Evolutionary conservation across 1,284 basidiomycete genomes (phyloP), one percentile per base, ranked within the genome.

Genomic region (Lignosus rhinocerotis): DNA sequence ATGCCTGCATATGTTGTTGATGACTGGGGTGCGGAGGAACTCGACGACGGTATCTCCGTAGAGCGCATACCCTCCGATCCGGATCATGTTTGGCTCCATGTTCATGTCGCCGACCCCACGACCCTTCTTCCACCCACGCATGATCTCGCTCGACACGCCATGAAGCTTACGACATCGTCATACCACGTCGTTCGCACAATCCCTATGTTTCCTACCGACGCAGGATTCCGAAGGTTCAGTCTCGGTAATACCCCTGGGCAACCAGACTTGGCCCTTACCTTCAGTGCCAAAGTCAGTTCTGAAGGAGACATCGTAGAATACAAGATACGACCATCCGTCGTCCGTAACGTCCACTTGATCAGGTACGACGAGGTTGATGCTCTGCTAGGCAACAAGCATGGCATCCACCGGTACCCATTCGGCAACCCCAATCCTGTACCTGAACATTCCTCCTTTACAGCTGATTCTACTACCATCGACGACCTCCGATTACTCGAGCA

Each of bases 61-160:
- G 92, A 96, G 63, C 65, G 74, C 1, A 78, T 87, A 19, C 73
- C 79, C 9, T 75, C 75, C 1, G 83, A 88, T 49, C 83, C 85
- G 2, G 82, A 79, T 16, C 77, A 76, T 57, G 68, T 77, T 52
- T 99, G 97, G 97, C 69, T 97, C 14, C 96, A 98, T 67, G 79
- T 92, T 17, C 96, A 99, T 70, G 82, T 99, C 55, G 96, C 97
- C 8, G 96, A 99, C 71, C 96, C 96, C 0, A 96, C 94, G 0
- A 78, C 89, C 1, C 69, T 88, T 57, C 76, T 99, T n/a, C 85
- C 86, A 16, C 88, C 87, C 0, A 80, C 79, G 0, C 87, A 94
- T 69, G 64, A 75, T 2, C 69, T 93, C 1, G 79, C 87, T 0
- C 73, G 79, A 33, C 68, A 75, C 3, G 93, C 94, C 0, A 75